Base-by-base conservation (phyloP, 805 yeast genomes). In the Starmerella floricola region DNA sequence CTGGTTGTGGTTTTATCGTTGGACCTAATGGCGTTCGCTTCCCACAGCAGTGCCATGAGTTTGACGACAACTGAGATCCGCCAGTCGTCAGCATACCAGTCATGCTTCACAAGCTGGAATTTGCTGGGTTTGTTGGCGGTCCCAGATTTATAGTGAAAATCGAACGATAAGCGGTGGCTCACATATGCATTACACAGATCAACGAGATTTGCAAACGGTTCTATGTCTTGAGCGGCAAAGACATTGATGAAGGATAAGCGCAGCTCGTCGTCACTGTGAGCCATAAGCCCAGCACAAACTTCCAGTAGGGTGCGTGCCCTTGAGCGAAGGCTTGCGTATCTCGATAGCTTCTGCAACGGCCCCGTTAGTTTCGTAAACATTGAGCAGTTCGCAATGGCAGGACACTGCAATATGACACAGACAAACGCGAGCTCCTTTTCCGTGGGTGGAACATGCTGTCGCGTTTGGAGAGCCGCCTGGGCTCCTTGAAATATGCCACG, bases 31-130 rank as follows among this genome's bases (percentile, higher is more conserved):
- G 18, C 40, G 48, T 78, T 79, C 1, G 83, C 79, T 33, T 62
- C 61, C 54, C 72, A 72, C 21, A 79, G 68, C 13, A 74, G 55
- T 0, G 75, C 68, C 51, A 81, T 60, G 1, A 78, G 63, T 21
- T 72, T 64, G 1, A 81, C 76, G 0, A 86, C 84, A 0, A 84
- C 68, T 40, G 70, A 65, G 27, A 87, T 63, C 49, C 79, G 86
- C 95, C 95, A 88, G 55, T 83, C 86, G 46, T 72, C 69, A 0
- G 82, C 78, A 58, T 87, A 87, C 50, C 74, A 76, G 31, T 71
- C 71, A 4, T 76, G 57, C 34, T 31, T 40, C 20, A 48, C 40
- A 13, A 36, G 37, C 49, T 30, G 52, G 29, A 27, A 41, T 36
- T 18, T 50, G 44, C 37, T 36, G 6, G 42, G 53, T 16, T 31